Percentiles rank a stretch among this genome's conserved stretches.
Evolutionary conservation across 148 eudicot genomes (phyloP).

Genomic region (Chenopodium berlandieri): DNA sequence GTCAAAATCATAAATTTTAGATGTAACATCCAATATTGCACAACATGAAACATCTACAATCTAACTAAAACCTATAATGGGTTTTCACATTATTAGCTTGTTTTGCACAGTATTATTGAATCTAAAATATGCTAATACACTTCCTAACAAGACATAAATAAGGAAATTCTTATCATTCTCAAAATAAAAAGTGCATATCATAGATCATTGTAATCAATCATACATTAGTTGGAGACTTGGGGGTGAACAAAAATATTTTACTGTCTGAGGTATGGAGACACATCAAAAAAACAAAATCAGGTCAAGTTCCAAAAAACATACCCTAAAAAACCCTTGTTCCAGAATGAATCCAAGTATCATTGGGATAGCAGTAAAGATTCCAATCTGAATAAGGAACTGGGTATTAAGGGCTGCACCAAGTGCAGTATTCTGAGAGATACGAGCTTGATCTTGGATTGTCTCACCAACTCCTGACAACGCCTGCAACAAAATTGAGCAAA

Average conservation of each 20-base stretch:
- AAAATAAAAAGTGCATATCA: neutral
- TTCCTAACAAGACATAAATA: neutral
- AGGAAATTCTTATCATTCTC: neutral
- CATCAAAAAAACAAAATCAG: neutral
- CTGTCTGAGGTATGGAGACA: neutral
- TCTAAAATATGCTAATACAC: neutral
- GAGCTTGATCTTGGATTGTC: conserved; percentile 55
- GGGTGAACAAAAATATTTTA: neutral
- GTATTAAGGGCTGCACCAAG: conserved; percentile 81
- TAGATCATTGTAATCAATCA: neutral
- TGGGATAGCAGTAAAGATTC: conserved; percentile 92
- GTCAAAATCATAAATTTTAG: neutral
- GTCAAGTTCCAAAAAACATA: conserved; percentile 31
- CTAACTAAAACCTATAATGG: neutral
- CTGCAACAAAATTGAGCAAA: conserved; percentile 37
- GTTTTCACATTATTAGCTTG: too few relatives aligned
- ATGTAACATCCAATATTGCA: neutral
- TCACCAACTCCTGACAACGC: conserved; percentile 97
- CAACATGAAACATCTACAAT: neutral
- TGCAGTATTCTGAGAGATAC: conserved; percentile 60
- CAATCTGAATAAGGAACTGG: conserved; percentile 98
- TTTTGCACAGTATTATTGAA: neutral
- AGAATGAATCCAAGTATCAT: conserved; percentile 91
- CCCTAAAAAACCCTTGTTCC: conserved; percentile 89
- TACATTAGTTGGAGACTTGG: neutral